Evolutionary conservation across 225 moss, liverwort and hornwort genomes (phyloP).

Genomic region (Sphagnum contortum): DNA sequence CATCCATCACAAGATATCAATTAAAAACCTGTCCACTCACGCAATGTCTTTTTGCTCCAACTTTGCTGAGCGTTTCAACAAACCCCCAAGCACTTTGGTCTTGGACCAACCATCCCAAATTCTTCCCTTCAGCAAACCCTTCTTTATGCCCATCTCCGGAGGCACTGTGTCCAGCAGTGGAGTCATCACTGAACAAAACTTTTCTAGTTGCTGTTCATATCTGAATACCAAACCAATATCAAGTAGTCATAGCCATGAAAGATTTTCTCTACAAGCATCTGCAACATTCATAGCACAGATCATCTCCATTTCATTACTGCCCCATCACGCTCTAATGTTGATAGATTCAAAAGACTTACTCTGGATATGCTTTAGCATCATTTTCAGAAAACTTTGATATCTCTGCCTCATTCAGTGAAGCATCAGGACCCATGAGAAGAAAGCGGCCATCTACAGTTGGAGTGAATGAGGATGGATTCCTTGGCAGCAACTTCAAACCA

Average conservation of each 20-base stretch:
- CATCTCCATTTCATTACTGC: too few species aligned
- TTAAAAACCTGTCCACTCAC: constrained; percentile 19
- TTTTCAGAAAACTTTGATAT: constrained; percentile 76
- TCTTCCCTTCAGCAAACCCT: constrained; percentile 28
- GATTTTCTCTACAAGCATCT: too few species aligned
- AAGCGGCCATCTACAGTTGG: constrained; percentile 72
- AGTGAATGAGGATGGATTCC: constrained; percentile 80
- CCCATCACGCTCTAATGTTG: too few species aligned
- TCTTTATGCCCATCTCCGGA: constrained; percentile 41
- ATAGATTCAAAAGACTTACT: constrained; percentile 23
- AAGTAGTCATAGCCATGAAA: not conserved
- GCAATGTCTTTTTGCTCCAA: constrained; percentile 56
- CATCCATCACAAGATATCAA: too few species aligned
- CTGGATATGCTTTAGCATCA: constrained; percentile 69
- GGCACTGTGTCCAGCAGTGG: constrained; percentile 82
- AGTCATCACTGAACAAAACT: constrained; percentile 65
- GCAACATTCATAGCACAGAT: not conserved
- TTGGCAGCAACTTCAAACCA: constrained; percentile 76
- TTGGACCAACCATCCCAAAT: constrained; percentile 45
- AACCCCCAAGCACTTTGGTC: constrained; percentile 46
- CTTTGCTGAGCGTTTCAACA: constrained; percentile 53
- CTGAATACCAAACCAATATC: constrained; percentile 17
- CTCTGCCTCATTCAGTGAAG: constrained; percentile 52
- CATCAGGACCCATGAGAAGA: constrained; percentile 74
- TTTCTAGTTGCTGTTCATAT: constrained; percentile 75